phyloP scores from a whole-genome alignment of 352 stramenopile genomes.

The Phytophthora boehmeriae region DNA sequence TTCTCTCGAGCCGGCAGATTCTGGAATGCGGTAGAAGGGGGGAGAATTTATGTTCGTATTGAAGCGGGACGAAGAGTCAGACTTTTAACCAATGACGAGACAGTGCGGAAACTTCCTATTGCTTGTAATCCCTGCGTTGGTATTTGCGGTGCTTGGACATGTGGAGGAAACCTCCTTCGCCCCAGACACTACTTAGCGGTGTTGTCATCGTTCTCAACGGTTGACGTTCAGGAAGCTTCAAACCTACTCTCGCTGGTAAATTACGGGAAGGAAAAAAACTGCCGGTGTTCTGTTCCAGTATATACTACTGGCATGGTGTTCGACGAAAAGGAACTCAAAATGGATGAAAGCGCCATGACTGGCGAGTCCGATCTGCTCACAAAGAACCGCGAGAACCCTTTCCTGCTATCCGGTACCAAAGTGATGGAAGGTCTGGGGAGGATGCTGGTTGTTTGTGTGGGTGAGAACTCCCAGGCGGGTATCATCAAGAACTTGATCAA shows the following conservation, averaged over 20 bases:
- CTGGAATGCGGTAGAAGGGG: neutral
- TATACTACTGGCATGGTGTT: conserved; percentile 65
- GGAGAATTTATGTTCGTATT: neutral
- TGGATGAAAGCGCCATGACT: conserved; percentile 91
- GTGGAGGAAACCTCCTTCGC: conserved; percentile 15
- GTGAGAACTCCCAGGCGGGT: conserved; percentile 83
- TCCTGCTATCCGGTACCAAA: conserved; percentile 92
- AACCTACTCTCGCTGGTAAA: conserved; percentile 10
- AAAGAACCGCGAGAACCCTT: conserved; percentile 81
- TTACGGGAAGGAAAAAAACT: conserved; percentile 4
- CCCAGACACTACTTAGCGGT: conserved; percentile 11
- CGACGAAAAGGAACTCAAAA: conserved; percentile 83
- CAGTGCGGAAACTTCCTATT: conserved; percentile 2
- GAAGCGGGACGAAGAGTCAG: neutral
- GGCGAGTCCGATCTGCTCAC: conserved; percentile 88
- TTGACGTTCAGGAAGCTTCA: conserved; percentile 2
- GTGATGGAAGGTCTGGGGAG: conserved; percentile 89
- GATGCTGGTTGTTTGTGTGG: conserved; percentile 92
- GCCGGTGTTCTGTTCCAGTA: no score
- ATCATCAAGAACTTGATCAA: conserved; percentile 76
- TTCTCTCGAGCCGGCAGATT: neutral
- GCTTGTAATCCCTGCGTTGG: conserved; percentile 9
- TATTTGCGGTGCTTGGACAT: conserved; percentile 14
- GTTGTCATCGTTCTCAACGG: conserved; percentile 3
- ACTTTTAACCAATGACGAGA: neutral